These are phyloP conservation scores for Cryptococcus hybrid DNA, from an alignment of 1,284 basidiomycete species.

Conservation along the genomic window DNA sequence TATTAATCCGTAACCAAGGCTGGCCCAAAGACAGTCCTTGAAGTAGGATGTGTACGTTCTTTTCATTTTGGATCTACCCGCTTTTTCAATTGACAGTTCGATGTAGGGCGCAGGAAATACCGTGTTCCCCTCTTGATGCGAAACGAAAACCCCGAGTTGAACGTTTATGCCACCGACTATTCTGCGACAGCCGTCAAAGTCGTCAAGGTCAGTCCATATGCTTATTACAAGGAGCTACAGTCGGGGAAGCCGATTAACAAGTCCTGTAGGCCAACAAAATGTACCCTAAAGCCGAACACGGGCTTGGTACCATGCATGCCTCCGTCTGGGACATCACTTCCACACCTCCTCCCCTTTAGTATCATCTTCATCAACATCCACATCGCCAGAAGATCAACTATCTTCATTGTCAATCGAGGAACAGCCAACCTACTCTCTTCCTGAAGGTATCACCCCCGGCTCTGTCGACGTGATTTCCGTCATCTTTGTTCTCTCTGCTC, in stretches of 20 bases:
- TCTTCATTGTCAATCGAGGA: background rate
- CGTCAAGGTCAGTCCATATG: conserved; percentile 62
- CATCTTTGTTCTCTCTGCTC: conserved; percentile 90
- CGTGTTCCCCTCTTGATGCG: conserved; percentile 81
- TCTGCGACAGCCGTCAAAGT: conserved; percentile 83
- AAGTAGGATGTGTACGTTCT: conserved; percentile 75
- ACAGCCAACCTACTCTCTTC: conserved; percentile 53
- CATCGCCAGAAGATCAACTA: background rate
- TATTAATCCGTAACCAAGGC: conserved; percentile 55
- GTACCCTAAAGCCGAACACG: conserved; percentile 66
- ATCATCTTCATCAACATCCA: background rate
- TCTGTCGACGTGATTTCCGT: conserved; percentile 86
- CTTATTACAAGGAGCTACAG: background rate
- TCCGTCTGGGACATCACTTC: conserved; percentile 91
- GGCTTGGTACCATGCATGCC: conserved; percentile 63
- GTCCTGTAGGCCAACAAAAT: conserved; percentile 56
- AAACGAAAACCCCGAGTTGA: conserved; percentile 78
- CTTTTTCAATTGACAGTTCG: background rate
- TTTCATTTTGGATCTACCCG: no score
- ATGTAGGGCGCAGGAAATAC: conserved; percentile 83
- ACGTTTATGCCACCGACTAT: conserved; percentile 84
- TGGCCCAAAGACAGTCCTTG: conserved; percentile 70
- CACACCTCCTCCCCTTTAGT: conserved; percentile 25
- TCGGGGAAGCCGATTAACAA: background rate
- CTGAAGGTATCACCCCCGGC: conserved; percentile 61